Evolutionary conservation across 163 green algal genomes (phyloP).

Genomic region (Chloromonas sp.): DNA sequence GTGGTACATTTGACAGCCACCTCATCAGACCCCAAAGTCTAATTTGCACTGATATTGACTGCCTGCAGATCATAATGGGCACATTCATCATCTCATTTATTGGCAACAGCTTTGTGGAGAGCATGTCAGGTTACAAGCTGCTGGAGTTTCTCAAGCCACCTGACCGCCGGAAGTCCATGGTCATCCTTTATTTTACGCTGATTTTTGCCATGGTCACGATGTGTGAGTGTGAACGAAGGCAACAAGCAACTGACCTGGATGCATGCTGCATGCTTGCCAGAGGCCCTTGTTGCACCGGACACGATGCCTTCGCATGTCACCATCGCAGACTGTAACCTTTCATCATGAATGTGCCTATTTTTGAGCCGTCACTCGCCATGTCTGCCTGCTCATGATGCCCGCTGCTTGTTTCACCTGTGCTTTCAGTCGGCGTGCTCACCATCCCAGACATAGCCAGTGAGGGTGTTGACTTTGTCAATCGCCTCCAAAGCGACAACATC

Average conservation of each 20-base stretch:
- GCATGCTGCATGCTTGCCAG: too few species aligned
- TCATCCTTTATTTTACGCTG: slow-evolving; percentile 69
- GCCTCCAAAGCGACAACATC: slow-evolving; percentile 86
- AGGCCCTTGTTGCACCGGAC: too few species aligned
- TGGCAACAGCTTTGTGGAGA: slow-evolving; percentile 76
- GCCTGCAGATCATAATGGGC: slow-evolving; percentile 79
- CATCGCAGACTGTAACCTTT: too few species aligned
- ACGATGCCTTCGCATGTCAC: too few species aligned
- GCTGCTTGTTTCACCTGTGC: background rate
- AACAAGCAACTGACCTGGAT: too few species aligned
- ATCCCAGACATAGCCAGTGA: slow-evolving; percentile 86
- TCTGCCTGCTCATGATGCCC: too few species aligned
- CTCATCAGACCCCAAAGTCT: background rate
- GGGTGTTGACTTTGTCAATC: slow-evolving; percentile 77
- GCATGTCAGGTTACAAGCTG: slow-evolving; percentile 16
- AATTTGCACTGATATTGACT: background rate
- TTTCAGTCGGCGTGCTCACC: slow-evolving; percentile 65
- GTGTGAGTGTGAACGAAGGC: background rate
- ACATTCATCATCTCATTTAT: slow-evolving; percentile 90
- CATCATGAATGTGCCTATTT: too few species aligned
- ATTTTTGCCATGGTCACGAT: slow-evolving; percentile 65
- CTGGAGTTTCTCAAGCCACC: slow-evolving; percentile 25
- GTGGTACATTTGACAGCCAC: background rate
- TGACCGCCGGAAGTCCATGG: slow-evolving; percentile 48
- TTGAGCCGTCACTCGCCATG: too few species aligned